Conservation (phyloP, 345 rosid species). For the Acer campestre region DNA sequence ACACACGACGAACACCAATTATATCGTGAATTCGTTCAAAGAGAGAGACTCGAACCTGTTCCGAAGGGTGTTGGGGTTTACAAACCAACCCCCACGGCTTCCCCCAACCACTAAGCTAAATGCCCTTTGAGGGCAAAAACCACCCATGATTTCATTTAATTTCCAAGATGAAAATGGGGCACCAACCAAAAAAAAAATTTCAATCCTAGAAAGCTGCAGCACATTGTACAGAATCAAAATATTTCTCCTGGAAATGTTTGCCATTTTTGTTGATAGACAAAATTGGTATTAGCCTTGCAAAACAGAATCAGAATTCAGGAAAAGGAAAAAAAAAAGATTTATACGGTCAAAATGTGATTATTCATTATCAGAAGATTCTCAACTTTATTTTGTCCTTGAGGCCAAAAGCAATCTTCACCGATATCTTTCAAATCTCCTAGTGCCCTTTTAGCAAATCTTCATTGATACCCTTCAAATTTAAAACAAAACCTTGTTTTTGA, state of each 20-base stretch:
- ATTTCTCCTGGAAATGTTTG: not conserved
- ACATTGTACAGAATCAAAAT: not conserved
- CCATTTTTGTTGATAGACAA: not conserved
- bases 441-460: constrained; percentile 34
- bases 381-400: constrained; percentile 29
- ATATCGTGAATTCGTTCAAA: not conserved
- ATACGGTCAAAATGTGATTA: constrained; percentile 17
- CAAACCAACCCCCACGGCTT: not conserved
- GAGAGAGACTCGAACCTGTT: not conserved
- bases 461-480: constrained; percentile 31
- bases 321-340: not conserved
- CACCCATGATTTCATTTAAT: too few species aligned
- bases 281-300: not conserved
- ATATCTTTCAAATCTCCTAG: constrained; percentile 24
- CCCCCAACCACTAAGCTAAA: not conserved
- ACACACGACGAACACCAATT: not conserved
- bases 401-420: constrained; percentile 33
- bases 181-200: too few species aligned
- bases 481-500: constrained; percentile 16
- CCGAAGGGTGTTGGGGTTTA: not conserved
- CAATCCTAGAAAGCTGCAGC: not conserved
- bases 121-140: too few species aligned
- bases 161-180: too few species aligned
- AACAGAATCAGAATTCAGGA: not conserved
- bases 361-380: constrained; percentile 25